A percentile compares a stretch with the other conserved stretches of the same genome.
These are phyloP conservation scores for Lanmaoa pseudosensibilis DNA, from an alignment of 768 basidiomycete genomes.

Conservation along the genomic window DNA sequence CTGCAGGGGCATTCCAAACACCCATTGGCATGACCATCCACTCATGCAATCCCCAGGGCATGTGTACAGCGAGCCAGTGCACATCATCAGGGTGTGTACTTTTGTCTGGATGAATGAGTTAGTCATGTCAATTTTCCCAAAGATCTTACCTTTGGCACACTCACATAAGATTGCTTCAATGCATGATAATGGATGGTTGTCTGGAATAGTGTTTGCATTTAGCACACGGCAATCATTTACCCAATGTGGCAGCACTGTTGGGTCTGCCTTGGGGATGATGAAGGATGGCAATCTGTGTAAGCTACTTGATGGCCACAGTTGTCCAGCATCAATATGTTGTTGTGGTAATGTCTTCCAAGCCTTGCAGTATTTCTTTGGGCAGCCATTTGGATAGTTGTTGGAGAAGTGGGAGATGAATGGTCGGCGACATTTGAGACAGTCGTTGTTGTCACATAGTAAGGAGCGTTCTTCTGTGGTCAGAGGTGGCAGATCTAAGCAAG, in stretches of 20 bases:
- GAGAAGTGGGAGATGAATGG: no score
- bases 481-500: no score
- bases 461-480: no score
- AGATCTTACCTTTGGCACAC: conserved; percentile 36
- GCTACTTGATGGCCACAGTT: no score
- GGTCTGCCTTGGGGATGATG: conserved; percentile 38
- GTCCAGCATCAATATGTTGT: no score
- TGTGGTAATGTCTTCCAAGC: no score
- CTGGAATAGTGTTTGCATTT: conserved; percentile 21
- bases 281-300: no score
- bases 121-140: conserved; percentile 41
- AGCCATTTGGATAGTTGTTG: no score
- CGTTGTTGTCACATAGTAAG: no score
- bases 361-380: no score
- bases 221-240: conserved; percentile 32
- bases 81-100: conserved; percentile 32
- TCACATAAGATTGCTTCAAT: conserved; percentile 24
- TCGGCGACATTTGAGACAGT: no score
- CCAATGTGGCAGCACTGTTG: conserved; percentile 18
- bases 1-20: conserved; percentile 13
- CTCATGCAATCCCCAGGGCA: conserved; percentile 41
- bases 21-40: conserved; percentile 27
- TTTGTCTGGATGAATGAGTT: conserved; percentile 40
- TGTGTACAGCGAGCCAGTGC: conserved; percentile 37
- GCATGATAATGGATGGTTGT: conserved; percentile 18